Conservation (phyloP, 805 yeast genomes). For the Candida lessepsii region DNA sequence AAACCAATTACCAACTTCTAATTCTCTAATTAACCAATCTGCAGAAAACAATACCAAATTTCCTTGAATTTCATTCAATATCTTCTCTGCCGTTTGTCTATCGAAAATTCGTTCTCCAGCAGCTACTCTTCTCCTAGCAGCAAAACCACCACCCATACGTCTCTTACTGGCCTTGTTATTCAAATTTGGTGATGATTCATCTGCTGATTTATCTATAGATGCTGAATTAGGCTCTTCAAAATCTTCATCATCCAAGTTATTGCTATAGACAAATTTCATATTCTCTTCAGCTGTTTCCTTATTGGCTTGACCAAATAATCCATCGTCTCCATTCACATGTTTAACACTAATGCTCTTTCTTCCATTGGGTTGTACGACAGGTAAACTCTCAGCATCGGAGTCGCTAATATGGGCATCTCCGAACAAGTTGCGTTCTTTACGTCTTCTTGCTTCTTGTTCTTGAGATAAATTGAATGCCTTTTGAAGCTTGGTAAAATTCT, state of each 20-base stretch:
- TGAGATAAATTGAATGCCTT: conserved; percentile 53
- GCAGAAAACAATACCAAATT: conserved; percentile 89
- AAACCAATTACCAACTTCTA: conserved; percentile 93
- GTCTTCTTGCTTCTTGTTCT: conserved; percentile 30
- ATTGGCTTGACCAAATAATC: conserved; percentile 32
- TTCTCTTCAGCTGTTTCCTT: conserved; percentile 1
- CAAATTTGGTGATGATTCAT: neutral
- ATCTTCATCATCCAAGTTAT: neutral
- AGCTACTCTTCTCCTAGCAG: conserved; percentile 31
- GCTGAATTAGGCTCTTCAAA: neutral
- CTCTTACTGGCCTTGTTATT: conserved; percentile 9
- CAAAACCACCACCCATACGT: conserved; percentile 16
- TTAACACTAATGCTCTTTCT: conserved; percentile 24
- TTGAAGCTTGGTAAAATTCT: conserved; percentile 58
- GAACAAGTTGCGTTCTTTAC: conserved; percentile 20
- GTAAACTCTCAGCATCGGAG: conserved; percentile 15
- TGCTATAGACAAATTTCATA: conserved; percentile 6
- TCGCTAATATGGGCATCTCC: conserved; percentile 17
- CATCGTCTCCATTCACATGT: conserved; percentile 30
- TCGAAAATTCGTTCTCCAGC: conserved; percentile 58
- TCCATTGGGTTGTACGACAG: conserved; percentile 3
- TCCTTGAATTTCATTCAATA: conserved; percentile 74
- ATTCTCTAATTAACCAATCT: conserved; percentile 84
- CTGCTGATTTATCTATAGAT: neutral
- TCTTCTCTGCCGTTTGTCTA: conserved; percentile 70